Percentiles rank a stretch among this genome's conserved stretches.
Evolutionary conservation across 1,284 basidiomycete genomes (phyloP).

Genomic region (Cutaneotrichosporon sp.): DNA sequence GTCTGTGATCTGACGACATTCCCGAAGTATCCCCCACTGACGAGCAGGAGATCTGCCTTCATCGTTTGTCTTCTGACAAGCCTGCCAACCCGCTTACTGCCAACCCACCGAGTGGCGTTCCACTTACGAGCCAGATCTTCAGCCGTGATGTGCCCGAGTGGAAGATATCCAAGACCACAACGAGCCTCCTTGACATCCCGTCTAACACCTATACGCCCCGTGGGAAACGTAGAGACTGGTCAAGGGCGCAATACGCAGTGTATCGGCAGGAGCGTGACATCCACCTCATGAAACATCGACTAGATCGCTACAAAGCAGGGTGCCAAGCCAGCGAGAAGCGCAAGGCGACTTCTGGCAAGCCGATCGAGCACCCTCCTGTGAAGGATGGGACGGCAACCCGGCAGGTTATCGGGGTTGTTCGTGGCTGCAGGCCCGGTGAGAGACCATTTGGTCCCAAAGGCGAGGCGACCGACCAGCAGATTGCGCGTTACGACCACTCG

Average conservation of each 20-base stretch:
- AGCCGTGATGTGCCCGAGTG: conserved; percentile 4
- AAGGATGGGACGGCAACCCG: conserved; percentile 7
- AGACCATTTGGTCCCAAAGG: neutral
- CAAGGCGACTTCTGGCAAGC: neutral
- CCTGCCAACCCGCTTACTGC: neutral
- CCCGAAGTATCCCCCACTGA: neutral
- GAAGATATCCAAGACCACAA: neutral
- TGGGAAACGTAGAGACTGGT: conserved; percentile 25
- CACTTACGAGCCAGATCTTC: neutral
- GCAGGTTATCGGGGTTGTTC: conserved; percentile 13
- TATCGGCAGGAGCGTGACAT: conserved; percentile 27
- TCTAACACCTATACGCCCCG: conserved; percentile 26
- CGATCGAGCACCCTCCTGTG: conserved; percentile 7
- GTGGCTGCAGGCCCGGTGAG: conserved; percentile 5
- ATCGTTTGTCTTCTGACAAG: neutral
- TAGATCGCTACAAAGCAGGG: conserved; percentile 6
- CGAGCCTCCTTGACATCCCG: neutral
- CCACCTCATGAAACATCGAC: conserved; percentile 5
- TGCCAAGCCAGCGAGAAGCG: conserved; percentile 6
- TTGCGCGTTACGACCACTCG: neutral
- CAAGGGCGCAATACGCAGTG: conserved; percentile 29
- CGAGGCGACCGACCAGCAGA: neutral
- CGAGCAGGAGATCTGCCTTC: conserved; percentile 13
- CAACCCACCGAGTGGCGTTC: neutral
- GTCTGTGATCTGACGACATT: neutral